These are phyloP conservation scores for Hippophae tibetana DNA, from an alignment of 306 rosid genomes.

Conservation along the genomic window DNA sequence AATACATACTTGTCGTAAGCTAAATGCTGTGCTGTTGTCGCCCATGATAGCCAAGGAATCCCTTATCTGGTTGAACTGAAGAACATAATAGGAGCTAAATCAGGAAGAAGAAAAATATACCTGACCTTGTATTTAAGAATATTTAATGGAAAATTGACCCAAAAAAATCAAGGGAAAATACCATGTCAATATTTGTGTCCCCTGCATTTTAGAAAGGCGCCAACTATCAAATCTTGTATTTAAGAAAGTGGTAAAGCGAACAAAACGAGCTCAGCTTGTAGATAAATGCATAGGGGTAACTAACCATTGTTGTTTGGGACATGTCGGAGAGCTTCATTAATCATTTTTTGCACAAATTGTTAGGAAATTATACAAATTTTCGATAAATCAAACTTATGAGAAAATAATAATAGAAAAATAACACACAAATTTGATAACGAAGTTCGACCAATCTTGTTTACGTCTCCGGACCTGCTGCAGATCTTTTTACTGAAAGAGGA, in stretches of 20 bases:
- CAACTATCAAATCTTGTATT: conserved; percentile 22
- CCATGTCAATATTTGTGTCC: conserved; percentile 81
- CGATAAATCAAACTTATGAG: no score
- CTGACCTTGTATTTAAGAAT: background rate
- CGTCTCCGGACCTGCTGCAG: no score
- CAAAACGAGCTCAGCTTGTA: conserved; percentile 5
- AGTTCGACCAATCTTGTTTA: no score
- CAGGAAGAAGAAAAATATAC: background rate
- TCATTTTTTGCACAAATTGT: conserved; percentile 94
- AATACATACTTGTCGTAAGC: conserved; percentile 82
- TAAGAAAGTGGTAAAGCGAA: conserved; percentile 6
- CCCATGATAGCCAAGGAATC: conserved; percentile 95
- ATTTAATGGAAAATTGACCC: background rate
- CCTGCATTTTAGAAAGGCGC: conserved; percentile 52
- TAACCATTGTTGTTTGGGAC: conserved; percentile 76
- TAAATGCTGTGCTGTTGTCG: conserved; percentile 87
- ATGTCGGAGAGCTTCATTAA: conserved; percentile 69
- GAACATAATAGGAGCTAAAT: conserved; percentile 3
- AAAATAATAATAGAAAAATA: no score
- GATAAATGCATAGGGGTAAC: conserved; percentile 20
- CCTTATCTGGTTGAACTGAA: conserved; percentile 89
- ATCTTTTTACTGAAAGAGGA: no score
- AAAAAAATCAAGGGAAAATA: conserved; percentile 31
- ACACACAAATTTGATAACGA: no score
- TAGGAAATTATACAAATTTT: no score